A percentile compares a stretch with the other conserved stretches of the same genome.
These are phyloP conservation scores for Rusavskia elegans DNA, from an alignment of 495 filamentous ascomycete genomes.

Conservation along the genomic window DNA sequence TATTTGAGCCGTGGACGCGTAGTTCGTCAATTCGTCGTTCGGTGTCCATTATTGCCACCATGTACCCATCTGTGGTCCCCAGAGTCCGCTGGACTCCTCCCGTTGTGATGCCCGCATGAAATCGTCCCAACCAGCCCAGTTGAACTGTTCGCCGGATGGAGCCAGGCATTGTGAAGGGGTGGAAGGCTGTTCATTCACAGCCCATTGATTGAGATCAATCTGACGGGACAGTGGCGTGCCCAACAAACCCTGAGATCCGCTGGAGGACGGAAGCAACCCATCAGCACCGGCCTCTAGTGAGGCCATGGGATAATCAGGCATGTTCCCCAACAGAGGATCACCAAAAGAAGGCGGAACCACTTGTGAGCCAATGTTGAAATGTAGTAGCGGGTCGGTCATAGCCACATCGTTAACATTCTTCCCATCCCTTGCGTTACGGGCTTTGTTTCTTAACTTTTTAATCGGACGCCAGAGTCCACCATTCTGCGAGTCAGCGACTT, in stretches of 20 bases:
- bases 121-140: slow-evolving; percentile 33
- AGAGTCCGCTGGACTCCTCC: neutral
- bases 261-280: neutral
- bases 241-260: neutral
- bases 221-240: neutral
- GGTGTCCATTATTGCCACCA: slow-evolving; percentile 5
- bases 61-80: slow-evolving; percentile 1
- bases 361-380: slow-evolving; percentile 1
- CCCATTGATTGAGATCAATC: neutral
- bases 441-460: slow-evolving; percentile 44
- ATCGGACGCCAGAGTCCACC: slow-evolving; percentile 62
- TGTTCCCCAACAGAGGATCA: neutral
- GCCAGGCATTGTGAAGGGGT: neutral
- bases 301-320: neutral
- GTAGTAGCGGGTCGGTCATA: neutral
- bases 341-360: slow-evolving; percentile 8
- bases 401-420: slow-evolving; percentile 1
- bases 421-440: slow-evolving; percentile 11
- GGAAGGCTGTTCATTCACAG: neutral
- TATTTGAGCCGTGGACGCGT: neutral
- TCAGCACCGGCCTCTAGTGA: neutral
- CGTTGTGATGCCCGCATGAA: slow-evolving; percentile 24
- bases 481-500: slow-evolving; percentile 36
- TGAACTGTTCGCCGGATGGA: slow-evolving; percentile 1
- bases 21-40: neutral